Evolutionary conservation across 441 rosid species (phyloP).

Genomic region (Sinapis alba): DNA sequence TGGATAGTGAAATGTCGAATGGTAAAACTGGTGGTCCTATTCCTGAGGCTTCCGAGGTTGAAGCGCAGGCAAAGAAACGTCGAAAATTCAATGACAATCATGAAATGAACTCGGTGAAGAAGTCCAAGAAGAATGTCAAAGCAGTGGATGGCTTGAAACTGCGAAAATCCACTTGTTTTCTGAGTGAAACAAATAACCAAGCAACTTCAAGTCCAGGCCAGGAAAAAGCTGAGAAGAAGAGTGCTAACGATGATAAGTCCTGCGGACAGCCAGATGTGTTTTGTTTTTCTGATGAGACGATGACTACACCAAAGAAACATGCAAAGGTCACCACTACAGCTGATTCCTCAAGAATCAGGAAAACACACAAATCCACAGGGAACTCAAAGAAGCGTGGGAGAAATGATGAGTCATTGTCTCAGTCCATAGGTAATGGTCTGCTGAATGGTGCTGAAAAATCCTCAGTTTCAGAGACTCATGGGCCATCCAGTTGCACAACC

Average conservation of each 20-base stretch:
- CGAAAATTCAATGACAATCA: slow-evolving; percentile 35
- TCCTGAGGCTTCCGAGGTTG: slow-evolving; percentile 30
- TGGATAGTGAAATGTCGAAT: slow-evolving; percentile 22
- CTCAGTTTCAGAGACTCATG: slow-evolving; percentile 18
- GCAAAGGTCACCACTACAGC: slow-evolving; percentile 12
- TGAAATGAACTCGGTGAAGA: slow-evolving; percentile 18
- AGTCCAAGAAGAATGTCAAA: slow-evolving; percentile 29
- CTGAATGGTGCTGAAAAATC: slow-evolving; percentile 7
- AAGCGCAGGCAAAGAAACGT: slow-evolving; percentile 36
- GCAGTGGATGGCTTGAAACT: slow-evolving; percentile 17
- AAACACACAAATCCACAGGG: slow-evolving; percentile 45
- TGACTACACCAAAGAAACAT: slow-evolving; percentile 27
- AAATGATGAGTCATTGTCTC: slow-evolving; percentile 31
- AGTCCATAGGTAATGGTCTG: slow-evolving; percentile 29
- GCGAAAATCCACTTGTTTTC: slow-evolving; percentile 21
- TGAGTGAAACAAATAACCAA: slow-evolving; percentile 20
- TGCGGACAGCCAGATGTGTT: slow-evolving; percentile 23
- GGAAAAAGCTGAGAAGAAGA: slow-evolving; percentile 29
- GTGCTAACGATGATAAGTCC: slow-evolving; percentile 14
- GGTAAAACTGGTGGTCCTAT: slow-evolving; percentile 23
- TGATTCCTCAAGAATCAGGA: slow-evolving; percentile 41
- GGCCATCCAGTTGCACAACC: slow-evolving; percentile 19
- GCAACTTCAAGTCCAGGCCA: slow-evolving; percentile 6
- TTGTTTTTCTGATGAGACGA: slow-evolving; percentile 23
- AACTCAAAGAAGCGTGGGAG: slow-evolving; percentile 31